Percentiles rank a stretch among this genome's conserved stretches.
Conservation (phyloP, 441 rosid genomes). For the Pelargonium citronellum region DNA sequence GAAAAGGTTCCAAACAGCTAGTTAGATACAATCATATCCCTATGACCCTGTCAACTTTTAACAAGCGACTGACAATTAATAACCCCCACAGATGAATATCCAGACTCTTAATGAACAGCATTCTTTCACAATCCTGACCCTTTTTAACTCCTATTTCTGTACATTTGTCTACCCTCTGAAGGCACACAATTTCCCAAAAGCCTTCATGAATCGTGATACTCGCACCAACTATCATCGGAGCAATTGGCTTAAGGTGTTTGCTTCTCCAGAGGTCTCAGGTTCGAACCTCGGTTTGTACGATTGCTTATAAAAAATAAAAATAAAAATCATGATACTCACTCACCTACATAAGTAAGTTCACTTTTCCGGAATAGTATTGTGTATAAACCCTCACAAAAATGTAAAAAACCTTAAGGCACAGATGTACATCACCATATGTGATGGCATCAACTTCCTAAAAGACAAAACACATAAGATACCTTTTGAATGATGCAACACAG, state of each 20-base stretch:
- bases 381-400: not conserved
- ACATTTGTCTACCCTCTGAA: too few species aligned
- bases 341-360: not conserved
- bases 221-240: too few species aligned
- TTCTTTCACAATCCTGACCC: too few species aligned
- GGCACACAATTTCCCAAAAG: too few species aligned
- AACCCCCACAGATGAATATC: slow-evolving; percentile 1
- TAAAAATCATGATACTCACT: not conserved
- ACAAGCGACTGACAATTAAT: slow-evolving; percentile 3
- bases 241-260: too few species aligned
- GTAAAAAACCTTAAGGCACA: not conserved
- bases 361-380: not conserved
- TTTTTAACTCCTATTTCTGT: too few species aligned
- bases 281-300: too few species aligned
- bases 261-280: too few species aligned
- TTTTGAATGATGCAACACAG: not conserved
- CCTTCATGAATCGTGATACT: too few species aligned
- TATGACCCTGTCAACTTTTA: not conserved
- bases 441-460: not conserved
- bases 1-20: not conserved
- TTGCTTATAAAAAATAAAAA: too few species aligned
- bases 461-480: not conserved
- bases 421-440: not conserved
- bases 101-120: not conserved
- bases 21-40: not conserved